phyloP scores from a whole-genome alignment of 208 protist species.

The Leptomonas seymouri region DNA sequence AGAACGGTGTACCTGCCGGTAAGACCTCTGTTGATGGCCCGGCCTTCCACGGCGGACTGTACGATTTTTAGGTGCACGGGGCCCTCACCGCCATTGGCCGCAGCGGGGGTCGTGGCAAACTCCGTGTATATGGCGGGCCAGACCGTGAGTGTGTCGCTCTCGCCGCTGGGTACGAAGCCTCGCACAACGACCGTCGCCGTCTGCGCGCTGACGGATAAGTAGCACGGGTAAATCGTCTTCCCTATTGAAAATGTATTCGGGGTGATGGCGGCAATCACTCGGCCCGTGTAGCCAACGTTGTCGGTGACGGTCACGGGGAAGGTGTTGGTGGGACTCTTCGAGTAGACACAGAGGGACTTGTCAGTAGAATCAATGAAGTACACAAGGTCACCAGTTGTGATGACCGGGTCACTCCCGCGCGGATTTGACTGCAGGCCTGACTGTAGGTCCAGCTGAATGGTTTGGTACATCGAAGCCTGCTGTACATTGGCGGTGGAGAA shows the following conservation, averaged over 20 bases:
- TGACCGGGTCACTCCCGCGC: slow-evolving; percentile 51
- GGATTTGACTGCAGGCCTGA: slow-evolving; percentile 67
- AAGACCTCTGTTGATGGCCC: slow-evolving; percentile 66
- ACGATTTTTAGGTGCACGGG: slow-evolving; percentile 54
- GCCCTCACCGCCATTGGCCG: slow-evolving; percentile 53
- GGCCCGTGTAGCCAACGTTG: slow-evolving; percentile 48
- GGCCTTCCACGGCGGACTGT: slow-evolving; percentile 32
- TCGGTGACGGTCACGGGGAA: slow-evolving; percentile 49
- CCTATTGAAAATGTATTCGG: slow-evolving; percentile 54
- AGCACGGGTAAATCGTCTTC: slow-evolving; percentile 73
- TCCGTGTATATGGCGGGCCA: slow-evolving; percentile 75
- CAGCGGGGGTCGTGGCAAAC: slow-evolving; percentile 45
- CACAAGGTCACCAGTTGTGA: slow-evolving; percentile 62
- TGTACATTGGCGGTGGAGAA: slow-evolving; percentile 72
- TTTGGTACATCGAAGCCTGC: slow-evolving; percentile 84
- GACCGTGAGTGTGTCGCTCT: slow-evolving; percentile 43
- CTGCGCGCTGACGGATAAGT: slow-evolving; percentile 41
- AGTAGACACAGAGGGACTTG: slow-evolving; percentile 26
- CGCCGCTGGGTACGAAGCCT: slow-evolving; percentile 1
- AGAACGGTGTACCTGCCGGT: slow-evolving; percentile 61
- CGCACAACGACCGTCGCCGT: slow-evolving; percentile 50
- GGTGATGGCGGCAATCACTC: slow-evolving; percentile 36
- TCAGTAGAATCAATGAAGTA: slow-evolving; percentile 53
- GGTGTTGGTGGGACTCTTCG: slow-evolving; percentile 21
- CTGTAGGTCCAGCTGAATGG: slow-evolving; percentile 54